phyloP scores from a whole-genome alignment of 1,284 basidiomycete species.

The Mycena sp. region DNA sequence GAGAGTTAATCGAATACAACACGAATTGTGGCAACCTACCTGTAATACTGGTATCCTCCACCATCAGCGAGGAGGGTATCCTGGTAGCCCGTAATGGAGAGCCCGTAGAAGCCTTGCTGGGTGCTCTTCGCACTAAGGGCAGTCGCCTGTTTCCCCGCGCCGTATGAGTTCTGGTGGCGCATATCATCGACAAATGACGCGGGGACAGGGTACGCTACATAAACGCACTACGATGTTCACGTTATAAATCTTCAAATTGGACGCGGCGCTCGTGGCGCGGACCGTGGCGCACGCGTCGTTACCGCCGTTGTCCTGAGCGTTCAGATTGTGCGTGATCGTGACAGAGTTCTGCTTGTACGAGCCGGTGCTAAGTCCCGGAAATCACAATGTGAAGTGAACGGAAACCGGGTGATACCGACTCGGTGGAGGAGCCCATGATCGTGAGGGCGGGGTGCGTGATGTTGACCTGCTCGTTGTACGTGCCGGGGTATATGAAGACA shows the following conservation, averaged over 20 bases:
- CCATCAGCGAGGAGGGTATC: constrained; percentile 30
- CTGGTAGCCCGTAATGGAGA: constrained; percentile 34
- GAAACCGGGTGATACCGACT: constrained; percentile 19
- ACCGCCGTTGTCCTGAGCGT: constrained; percentile 38
- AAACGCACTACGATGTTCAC: constrained; percentile 31
- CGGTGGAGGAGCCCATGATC: constrained; percentile 38
- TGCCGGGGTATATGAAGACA: constrained; percentile 39
- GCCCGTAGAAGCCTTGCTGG: constrained; percentile 38
- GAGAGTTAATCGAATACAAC: not conserved
- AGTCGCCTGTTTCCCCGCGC: constrained; percentile 38
- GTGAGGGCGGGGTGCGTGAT: constrained; percentile 33
- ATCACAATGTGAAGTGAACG: not conserved
- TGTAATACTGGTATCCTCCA: constrained; percentile 31
- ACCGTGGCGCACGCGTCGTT: constrained; percentile 35
- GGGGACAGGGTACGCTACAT: not conserved
- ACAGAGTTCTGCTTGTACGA: constrained; percentile 37
- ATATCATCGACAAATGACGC: not conserved
- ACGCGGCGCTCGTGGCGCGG: constrained; percentile 23
- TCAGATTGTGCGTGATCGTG: constrained; percentile 40
- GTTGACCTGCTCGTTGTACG: constrained; percentile 40
- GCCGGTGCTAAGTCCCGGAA: constrained; percentile 22
- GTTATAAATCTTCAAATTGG: constrained; percentile 36
- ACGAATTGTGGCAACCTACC: not conserved
- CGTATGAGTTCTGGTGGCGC: constrained; percentile 33
- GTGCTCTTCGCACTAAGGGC: constrained; percentile 36